phyloP scores from a whole-genome alignment of 1,284 basidiomycete species.

The Termitomyces sp. region DNA sequence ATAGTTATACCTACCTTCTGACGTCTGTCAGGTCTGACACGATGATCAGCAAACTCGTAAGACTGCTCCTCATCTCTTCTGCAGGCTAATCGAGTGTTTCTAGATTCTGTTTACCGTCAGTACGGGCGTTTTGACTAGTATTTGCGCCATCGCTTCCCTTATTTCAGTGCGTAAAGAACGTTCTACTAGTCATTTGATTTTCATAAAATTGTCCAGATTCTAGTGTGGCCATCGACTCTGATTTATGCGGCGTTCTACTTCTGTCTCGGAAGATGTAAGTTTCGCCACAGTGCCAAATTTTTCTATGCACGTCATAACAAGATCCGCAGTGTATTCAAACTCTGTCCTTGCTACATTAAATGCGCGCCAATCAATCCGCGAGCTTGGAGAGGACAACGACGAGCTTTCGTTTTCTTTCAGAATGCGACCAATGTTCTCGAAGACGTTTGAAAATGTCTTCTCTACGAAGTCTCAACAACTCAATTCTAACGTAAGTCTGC shows the following conservation, averaged over 20 bases:
- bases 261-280: constrained; percentile 45
- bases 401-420: constrained; percentile 38
- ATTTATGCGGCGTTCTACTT: constrained; percentile 58
- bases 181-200: background rate
- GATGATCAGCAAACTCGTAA: constrained; percentile 50
- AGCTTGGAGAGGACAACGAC: constrained; percentile 36
- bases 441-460: constrained; percentile 17
- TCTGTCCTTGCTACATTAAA: constrained; percentile 53
- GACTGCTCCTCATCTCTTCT: constrained; percentile 7
- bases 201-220: constrained; percentile 31
- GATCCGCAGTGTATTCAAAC: constrained; percentile 45
- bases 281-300: background rate
- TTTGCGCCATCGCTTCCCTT: constrained; percentile 51
- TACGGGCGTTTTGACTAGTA: constrained; percentile 48
- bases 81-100: background rate
- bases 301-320: constrained; percentile 3
- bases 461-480: constrained; percentile 21
- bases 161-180: constrained; percentile 35
- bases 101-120: constrained; percentile 52
- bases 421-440: constrained; percentile 36
- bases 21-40: constrained; percentile 39
- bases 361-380: constrained; percentile 39
- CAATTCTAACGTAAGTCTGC: constrained; percentile 19
- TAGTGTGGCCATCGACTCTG: constrained; percentile 41
- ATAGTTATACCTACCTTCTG: background rate